Evolutionary conservation across 129 eudicot genomes (phyloP), one percentile per base, ranked within the genome.

Genomic region (Helichrysum umbraculigerum): DNA sequence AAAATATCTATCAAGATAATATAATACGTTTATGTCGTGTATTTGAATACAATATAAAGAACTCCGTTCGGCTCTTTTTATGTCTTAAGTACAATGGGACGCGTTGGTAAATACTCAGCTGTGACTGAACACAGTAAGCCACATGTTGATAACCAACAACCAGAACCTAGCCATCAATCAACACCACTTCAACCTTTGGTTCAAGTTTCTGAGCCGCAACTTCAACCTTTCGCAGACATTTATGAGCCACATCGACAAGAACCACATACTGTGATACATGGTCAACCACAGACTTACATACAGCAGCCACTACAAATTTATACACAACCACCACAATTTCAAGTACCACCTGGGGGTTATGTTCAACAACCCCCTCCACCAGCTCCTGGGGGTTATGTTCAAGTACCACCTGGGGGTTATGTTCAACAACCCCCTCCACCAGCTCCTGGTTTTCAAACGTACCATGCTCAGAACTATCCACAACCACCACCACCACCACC

Each of bases 51-150:
- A 16, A 39, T 60, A 66, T 39, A 9, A 25, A 60, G 14, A 41
- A 19, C 34, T 41, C 63, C 41, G 32, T 74, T 44, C 5, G 11
- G 4, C 50, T 6, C 41, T 4, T 41, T 4, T 37, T 22, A n/a
- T 59, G 29, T 11, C 3, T 33, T 78, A 63, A 25, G 28, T 25
- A 25, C 72, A 62, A 78, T 71, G 77, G 76, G 71, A 33, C 77
- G 59, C 1, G 41, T 72, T 4, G 33, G 15, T 68, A 33, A 14
- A 47, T n/a, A 5, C 33, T 51, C 67, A 44, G 12, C 37, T 2
- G 22, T 15, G 51, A 42, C 2, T 2, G 68, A 19, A 19, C 28
- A 57, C 20, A 20, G 61, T 30, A 47, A 78, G 39, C 76, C 68
- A 47, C 54, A 47, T 5, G 54, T 3, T 0, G 6, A 47, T 25